Conservation (phyloP, 768 basidiomycete species). For the Phanerochaete carnosa region DNA sequence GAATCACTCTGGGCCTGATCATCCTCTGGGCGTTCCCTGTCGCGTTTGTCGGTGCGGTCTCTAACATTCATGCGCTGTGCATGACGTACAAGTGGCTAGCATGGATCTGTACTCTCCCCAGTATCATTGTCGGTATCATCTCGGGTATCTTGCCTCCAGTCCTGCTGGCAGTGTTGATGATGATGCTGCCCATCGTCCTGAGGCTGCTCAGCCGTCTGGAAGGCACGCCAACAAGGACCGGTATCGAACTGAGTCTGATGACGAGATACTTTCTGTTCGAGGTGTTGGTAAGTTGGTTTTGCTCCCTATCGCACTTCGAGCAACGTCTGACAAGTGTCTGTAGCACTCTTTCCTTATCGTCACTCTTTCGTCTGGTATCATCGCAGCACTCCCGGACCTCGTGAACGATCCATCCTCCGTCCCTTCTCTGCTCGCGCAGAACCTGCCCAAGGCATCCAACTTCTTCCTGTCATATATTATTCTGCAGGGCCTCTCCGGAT, state of each 20-base stretch:
- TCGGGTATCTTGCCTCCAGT: conserved; percentile 88
- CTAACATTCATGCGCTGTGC: conserved; percentile 76
- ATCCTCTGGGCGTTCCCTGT: conserved; percentile 84
- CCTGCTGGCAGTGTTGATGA: conserved; percentile 85
- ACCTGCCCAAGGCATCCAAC: conserved; percentile 80
- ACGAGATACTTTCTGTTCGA: conserved; percentile 89
- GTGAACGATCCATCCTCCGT: conserved; percentile 65
- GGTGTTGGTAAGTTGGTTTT: conserved; percentile 61
- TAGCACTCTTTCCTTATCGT: conserved; percentile 95
- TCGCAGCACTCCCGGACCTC: conserved; percentile 63
- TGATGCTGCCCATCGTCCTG: conserved; percentile 83
- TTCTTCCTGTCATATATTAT: conserved; percentile 92
- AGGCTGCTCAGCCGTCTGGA: conserved; percentile 80
- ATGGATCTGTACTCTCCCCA: conserved; percentile 78
- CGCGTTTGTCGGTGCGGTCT: conserved; percentile 74
- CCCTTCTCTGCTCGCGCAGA: conserved; percentile 67
- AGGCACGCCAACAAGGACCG: conserved; percentile 83
- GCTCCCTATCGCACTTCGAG: background rate
- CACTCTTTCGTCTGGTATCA: conserved; percentile 79
- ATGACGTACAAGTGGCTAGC: conserved; percentile 62
- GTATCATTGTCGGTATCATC: conserved; percentile 73
- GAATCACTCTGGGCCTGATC: conserved; percentile 74
- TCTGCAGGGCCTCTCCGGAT: conserved; percentile 76
- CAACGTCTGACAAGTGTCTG: background rate
- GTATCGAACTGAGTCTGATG: conserved; percentile 89